Percentiles rank a stretch among this genome's conserved stretches.
phyloP scores from a whole-genome alignment of 108 stramenopile genomes.

The Nitzschia sp. region DNA sequence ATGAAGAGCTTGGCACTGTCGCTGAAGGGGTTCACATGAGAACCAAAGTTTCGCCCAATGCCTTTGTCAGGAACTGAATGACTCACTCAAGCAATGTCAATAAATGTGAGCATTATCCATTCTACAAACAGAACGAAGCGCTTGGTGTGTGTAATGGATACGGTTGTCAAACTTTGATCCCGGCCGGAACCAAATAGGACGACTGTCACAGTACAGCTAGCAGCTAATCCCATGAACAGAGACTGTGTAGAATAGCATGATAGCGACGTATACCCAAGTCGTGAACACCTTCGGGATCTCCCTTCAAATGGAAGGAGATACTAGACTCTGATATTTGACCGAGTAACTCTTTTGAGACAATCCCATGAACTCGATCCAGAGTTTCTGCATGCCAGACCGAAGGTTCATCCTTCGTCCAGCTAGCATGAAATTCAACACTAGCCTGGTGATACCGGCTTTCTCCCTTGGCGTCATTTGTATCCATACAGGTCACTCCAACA shows the following conservation, averaged over 20 bases:
- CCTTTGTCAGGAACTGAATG: conserved; percentile 74
- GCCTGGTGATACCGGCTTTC: conserved; percentile 34
- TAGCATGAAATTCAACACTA: conserved; percentile 23
- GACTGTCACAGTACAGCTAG: too few relatives aligned
- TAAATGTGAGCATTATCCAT: background rate
- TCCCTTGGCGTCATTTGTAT: conserved; percentile 32
- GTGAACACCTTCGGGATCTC: background rate
- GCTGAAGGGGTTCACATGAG: conserved; percentile 43
- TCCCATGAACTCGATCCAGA: conserved; percentile 44
- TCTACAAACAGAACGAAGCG: too few relatives aligned
- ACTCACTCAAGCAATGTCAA: conserved; percentile 59
- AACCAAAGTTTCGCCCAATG: conserved; percentile 61
- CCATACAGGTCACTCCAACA: conserved; percentile 33
- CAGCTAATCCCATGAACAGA: conserved; percentile 7
- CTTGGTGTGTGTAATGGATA: too few relatives aligned
- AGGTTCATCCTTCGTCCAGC: conserved; percentile 15
- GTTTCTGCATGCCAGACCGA: conserved; percentile 11
- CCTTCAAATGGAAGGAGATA: conserved; percentile 73
- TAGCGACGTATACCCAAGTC: conserved; percentile 30
- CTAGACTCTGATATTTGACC: conserved; percentile 77
- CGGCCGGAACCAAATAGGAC: too few relatives aligned
- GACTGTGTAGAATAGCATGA: conserved; percentile 33
- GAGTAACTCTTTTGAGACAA: conserved; percentile 53
- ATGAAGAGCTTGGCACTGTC: conserved; percentile 40
- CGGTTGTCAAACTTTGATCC: too few relatives aligned